These are phyloP conservation scores for Sporisorium graminicola DNA, from an alignment of 1,284 basidiomycete species.

Conservation along the genomic window DNA sequence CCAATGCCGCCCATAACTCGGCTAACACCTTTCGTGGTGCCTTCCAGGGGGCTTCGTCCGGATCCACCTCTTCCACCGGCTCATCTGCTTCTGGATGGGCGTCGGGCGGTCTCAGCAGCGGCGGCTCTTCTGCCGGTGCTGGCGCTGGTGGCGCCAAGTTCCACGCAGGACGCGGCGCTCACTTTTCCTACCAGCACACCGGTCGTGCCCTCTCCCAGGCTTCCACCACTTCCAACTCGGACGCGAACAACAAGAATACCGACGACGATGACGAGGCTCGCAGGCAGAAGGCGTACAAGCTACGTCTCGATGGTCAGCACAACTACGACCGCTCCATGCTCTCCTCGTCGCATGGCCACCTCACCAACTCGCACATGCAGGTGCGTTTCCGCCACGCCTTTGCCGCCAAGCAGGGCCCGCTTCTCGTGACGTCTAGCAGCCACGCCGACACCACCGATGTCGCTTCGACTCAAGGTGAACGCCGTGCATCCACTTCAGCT, in stretches of 20 bases:
- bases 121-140: conserved; percentile 51
- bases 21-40: conserved; percentile 53
- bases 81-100: conserved; percentile 53
- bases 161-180: conserved; percentile 60
- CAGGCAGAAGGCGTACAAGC: conserved; percentile 46
- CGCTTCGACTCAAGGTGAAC: conserved; percentile 4
- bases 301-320: conserved; percentile 31
- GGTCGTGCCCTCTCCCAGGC: conserved; percentile 58
- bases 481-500: conserved; percentile 21
- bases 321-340: conserved; percentile 19
- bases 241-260: conserved; percentile 44
- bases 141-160: conserved; percentile 63
- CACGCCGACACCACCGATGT: not conserved
- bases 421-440: conserved; percentile 21
- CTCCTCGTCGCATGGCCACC: conserved; percentile 17
- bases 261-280: conserved; percentile 52
- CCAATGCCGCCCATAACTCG: conserved; percentile 56
- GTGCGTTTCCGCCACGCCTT: conserved; percentile 48
- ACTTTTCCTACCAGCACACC: conserved; percentile 59
- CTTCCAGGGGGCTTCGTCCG: conserved; percentile 46
- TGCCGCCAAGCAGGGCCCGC: conserved; percentile 32
- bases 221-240: conserved; percentile 32
- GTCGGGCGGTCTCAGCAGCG: conserved; percentile 53
- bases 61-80: conserved; percentile 34
- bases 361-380: conserved; percentile 47